Conservation (phyloP, 129 eudicot genomes). For the Kitagawia praeruptora region DNA sequence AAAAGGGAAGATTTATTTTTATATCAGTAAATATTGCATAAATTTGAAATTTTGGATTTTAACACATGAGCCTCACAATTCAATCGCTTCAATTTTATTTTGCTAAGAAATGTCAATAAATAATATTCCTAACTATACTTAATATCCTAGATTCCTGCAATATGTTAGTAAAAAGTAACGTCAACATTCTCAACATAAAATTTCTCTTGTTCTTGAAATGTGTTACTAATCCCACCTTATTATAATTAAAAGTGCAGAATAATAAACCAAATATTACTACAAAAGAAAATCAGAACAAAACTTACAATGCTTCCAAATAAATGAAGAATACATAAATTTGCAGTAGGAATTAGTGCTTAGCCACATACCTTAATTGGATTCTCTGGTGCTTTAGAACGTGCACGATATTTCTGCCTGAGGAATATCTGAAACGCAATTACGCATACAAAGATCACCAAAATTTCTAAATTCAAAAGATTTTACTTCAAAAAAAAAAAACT, state of each 20-base stretch:
- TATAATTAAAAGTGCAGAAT: neutral
- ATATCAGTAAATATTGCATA: neutral
- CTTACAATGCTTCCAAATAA: neutral
- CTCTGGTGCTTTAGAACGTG: conserved; percentile 90
- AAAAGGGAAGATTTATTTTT: neutral
- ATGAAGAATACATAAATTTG: neutral
- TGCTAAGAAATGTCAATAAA: no score
- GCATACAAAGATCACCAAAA: conserved; percentile 14
- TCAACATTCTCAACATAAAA: no score
- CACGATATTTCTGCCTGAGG: conserved; percentile 89
- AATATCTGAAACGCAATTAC: conserved; percentile 50
- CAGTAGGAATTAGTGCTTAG: neutral
- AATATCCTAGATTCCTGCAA: no score
- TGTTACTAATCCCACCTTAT: neutral
- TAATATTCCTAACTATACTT: no score
- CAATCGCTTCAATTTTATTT: no score
- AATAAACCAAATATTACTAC: neutral
- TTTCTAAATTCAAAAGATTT: neutral
- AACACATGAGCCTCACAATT: neutral
- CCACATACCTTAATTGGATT: conserved; percentile 84
- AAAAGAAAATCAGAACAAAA: neutral
- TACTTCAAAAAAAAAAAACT: neutral
- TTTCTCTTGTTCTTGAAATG: neutral
- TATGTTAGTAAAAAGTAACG: no score
- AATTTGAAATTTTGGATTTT: neutral